Evolutionary conservation across 352 stramenopile species (phyloP).

Genomic region (Globisporangium parvum): DNA sequence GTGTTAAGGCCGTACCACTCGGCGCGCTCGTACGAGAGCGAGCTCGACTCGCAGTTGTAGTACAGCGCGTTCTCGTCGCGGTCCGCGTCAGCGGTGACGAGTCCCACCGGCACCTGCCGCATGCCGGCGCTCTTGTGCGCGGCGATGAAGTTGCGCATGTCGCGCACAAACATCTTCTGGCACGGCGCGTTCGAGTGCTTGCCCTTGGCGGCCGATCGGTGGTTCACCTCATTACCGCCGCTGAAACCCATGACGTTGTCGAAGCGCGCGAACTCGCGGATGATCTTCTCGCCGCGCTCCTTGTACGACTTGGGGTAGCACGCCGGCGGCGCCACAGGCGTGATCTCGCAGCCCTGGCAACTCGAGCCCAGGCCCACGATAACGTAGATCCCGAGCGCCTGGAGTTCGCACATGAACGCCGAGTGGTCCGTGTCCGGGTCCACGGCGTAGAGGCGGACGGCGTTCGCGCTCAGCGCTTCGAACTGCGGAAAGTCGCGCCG

Average conservation of each 20-base stretch:
- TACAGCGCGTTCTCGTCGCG: constrained; percentile 31
- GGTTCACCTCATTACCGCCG: constrained; percentile 80
- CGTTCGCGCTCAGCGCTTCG: too few relatives aligned
- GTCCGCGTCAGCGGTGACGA: too few relatives aligned
- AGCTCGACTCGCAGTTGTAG: constrained; percentile 77
- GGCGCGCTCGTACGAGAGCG: constrained; percentile 57
- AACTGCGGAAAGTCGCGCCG: too few relatives aligned
- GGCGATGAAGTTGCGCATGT: constrained; percentile 77
- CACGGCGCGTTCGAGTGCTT: constrained; percentile 67
- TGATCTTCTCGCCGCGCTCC: constrained; percentile 69
- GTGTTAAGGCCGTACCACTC: constrained; percentile 87
- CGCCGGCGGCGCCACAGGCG: constrained; percentile 29
- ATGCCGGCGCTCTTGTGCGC: constrained; percentile 26
- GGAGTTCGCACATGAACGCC: too few relatives aligned
- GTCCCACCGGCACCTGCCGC: too few relatives aligned
- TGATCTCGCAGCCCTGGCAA: constrained; percentile 7
- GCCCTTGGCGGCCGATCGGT: constrained; percentile 36
- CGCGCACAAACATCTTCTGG: constrained; percentile 86
- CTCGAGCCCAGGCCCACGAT: too few relatives aligned
- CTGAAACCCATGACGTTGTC: constrained; percentile 79
- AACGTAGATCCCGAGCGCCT: too few relatives aligned
- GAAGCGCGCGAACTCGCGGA: constrained; percentile 76
- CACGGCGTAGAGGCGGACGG: too few relatives aligned
- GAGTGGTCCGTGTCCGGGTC: too few relatives aligned
- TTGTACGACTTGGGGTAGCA: constrained; percentile 73